Evolutionary conservation across 2,329 filamentous ascomycete genomes (phyloP).

Genomic region (Talaromyces albobiverticillius): DNA sequence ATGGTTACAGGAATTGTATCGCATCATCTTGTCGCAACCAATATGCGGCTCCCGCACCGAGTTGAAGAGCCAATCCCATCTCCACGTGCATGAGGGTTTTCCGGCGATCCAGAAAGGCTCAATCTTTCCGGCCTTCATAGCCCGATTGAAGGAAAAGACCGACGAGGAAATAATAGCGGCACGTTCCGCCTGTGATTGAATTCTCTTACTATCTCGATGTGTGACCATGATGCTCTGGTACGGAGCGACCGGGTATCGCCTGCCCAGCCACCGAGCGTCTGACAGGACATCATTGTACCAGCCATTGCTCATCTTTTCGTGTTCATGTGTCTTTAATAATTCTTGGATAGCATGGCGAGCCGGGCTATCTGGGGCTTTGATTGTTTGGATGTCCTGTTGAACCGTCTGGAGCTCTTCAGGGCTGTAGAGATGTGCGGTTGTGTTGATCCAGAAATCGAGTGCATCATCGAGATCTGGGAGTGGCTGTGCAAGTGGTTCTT

Average conservation of each 20-base stretch:
- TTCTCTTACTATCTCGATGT: neutral
- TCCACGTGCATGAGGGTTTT: neutral
- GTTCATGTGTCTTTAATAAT: too few relatives aligned
- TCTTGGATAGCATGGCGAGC: neutral
- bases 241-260: neutral
- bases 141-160: neutral
- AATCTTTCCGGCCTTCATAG: neutral
- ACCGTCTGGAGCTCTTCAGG: neutral
- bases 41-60: neutral
- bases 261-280: neutral
- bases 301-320: neutral
- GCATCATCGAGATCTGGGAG: neutral
- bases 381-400: neutral
- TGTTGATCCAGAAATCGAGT: neutral
- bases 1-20: neutral
- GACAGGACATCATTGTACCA: neutral
- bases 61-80: neutral
- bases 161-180: neutral
- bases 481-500: neutral
- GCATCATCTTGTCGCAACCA: neutral
- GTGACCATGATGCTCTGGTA: neutral
- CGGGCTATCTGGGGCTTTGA: neutral
- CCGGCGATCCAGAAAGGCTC: neutral
- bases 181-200: neutral
- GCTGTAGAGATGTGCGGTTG: neutral